Evolutionary conservation across 1,139 yeast species (phyloP).

Genomic region (Petasospora rhodanensis): DNA sequence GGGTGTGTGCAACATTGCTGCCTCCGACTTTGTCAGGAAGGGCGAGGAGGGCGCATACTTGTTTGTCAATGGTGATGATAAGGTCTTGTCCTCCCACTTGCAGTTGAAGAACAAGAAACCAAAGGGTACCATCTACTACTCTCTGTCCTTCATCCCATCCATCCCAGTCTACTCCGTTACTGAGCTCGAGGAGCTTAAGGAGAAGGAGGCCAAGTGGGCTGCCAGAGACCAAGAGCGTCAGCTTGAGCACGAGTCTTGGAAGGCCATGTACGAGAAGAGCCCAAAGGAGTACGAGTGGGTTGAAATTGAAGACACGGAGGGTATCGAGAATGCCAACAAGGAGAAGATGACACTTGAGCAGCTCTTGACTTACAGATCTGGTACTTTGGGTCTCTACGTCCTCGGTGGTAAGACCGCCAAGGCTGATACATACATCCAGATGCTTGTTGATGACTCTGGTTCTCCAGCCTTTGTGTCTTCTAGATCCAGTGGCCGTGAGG

Average conservation of each 20-base stretch:
- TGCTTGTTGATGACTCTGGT: constrained; percentile 59
- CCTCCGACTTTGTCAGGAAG: constrained; percentile 46
- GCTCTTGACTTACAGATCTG: constrained; percentile 53
- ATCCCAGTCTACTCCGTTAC: constrained; percentile 56
- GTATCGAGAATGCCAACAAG: constrained; percentile 36
- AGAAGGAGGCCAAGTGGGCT: constrained; percentile 35
- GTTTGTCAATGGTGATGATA: constrained; percentile 48
- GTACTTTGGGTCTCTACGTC: constrained; percentile 53
- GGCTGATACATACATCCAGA: constrained; percentile 49
- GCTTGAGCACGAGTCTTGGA: constrained; percentile 36
- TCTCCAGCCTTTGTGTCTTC: constrained; percentile 55
- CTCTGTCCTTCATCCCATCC: constrained; percentile 60
- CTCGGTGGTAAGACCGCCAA: constrained; percentile 44
- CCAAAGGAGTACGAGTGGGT: constrained; percentile 64
- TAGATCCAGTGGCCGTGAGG: constrained; percentile 28
- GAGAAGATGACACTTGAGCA: constrained; percentile 47
- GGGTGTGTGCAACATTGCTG: constrained; percentile 53
- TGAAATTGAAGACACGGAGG: constrained; percentile 46
- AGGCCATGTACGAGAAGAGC: constrained; percentile 47
- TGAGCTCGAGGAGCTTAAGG: constrained; percentile 44
- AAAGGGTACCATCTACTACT: constrained; percentile 49
- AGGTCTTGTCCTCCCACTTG: constrained; percentile 40
- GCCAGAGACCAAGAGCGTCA: constrained; percentile 36
- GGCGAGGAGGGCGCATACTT: constrained; percentile 42
- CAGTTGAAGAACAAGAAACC: constrained; percentile 37